phyloP scores from a whole-genome alignment of 108 stramenopile species.

The Aurantiochytrium sp. region DNA sequence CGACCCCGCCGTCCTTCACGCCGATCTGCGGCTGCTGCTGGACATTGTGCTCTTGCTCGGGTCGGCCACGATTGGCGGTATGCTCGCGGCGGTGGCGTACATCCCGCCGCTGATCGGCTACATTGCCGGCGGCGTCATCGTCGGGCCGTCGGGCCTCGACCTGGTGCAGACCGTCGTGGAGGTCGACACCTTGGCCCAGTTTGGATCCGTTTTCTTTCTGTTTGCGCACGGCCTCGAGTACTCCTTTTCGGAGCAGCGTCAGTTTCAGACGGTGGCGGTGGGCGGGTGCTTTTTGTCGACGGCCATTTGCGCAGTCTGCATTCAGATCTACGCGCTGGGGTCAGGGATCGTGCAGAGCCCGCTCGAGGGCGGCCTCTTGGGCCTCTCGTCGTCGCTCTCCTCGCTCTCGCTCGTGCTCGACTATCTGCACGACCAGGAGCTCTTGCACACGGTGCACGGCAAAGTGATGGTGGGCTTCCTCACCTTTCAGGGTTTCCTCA shows the following conservation, averaged over 20 bases:
- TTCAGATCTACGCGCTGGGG: background rate
- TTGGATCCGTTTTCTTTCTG: slow-evolving; percentile 33
- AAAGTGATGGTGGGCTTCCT: slow-evolving; percentile 14
- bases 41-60: slow-evolving; percentile 32
- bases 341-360: slow-evolving; percentile 8
- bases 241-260: slow-evolving; percentile 16
- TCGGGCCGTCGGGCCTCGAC: slow-evolving; percentile 31
- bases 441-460: background rate
- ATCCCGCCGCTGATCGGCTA: slow-evolving; percentile 30
- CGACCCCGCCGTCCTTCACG: slow-evolving; percentile 29
- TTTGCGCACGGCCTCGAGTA: slow-evolving; percentile 34
- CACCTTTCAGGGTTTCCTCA: slow-evolving; percentile 34
- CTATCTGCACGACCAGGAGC: background rate
- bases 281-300: slow-evolving; percentile 18
- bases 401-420: slow-evolving; percentile 7
- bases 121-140: slow-evolving; percentile 15
- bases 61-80: slow-evolving; percentile 30
- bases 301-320: slow-evolving; percentile 12
- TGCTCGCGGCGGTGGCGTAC: background rate
- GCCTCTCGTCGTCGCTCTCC: slow-evolving; percentile 21
- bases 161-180: background rate
- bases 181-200: slow-evolving; percentile 31
- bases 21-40: slow-evolving; percentile 19
- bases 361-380: slow-evolving; percentile 9
- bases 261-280: slow-evolving; percentile 21